Percentiles rank a stretch among this genome's conserved stretches.
Evolutionary conservation across 2,329 filamentous ascomycete species (phyloP).

Genomic region (Colletotrichum karsti): DNA sequence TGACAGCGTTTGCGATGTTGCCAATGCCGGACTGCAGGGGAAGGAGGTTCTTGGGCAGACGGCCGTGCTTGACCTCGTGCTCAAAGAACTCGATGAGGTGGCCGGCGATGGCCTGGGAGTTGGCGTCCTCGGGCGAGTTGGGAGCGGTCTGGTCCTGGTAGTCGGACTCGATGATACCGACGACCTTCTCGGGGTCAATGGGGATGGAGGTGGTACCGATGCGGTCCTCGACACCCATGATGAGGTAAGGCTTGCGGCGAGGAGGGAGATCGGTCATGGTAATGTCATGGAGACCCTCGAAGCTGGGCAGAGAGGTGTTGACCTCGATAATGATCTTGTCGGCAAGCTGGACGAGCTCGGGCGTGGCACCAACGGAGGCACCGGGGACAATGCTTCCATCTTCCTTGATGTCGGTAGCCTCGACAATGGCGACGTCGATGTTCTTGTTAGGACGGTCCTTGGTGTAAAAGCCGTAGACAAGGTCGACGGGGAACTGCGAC

Average conservation of each 20-base stretch:
- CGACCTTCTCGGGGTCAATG: conserved; percentile 83
- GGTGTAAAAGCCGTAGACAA: conserved; percentile 89
- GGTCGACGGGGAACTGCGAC: conserved; percentile 89
- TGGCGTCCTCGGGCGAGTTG: conserved; percentile 80
- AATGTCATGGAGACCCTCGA: conserved; percentile 91
- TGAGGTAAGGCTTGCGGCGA: conserved; percentile 82
- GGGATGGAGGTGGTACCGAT: conserved; percentile 87
- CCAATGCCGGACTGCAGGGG: conserved; percentile 90
- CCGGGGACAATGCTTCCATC: conserved; percentile 90
- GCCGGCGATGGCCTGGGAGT: conserved; percentile 75
- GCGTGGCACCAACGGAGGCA: conserved; percentile 84
- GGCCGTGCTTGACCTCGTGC: conserved; percentile 82
- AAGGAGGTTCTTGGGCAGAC: conserved; percentile 79
- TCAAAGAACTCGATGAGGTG: conserved; percentile 86
- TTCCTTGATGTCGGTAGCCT: conserved; percentile 86
- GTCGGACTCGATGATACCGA: conserved; percentile 85
- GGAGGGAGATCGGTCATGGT: conserved; percentile 88
- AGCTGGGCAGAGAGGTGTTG: conserved; percentile 85
- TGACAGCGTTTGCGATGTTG: conserved; percentile 92
- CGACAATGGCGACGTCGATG: conserved; percentile 85
- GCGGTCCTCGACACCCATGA: conserved; percentile 86
- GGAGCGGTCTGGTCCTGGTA: conserved; percentile 80
- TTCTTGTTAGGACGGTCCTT: conserved; percentile 78
- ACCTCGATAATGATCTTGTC: conserved; percentile 93
- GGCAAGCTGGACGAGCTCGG: conserved; percentile 88